Evolutionary conservation across 805 yeast genomes (phyloP), one percentile per base, ranked within the genome.

Genomic region (Phaffomyces thermotolerans): DNA sequence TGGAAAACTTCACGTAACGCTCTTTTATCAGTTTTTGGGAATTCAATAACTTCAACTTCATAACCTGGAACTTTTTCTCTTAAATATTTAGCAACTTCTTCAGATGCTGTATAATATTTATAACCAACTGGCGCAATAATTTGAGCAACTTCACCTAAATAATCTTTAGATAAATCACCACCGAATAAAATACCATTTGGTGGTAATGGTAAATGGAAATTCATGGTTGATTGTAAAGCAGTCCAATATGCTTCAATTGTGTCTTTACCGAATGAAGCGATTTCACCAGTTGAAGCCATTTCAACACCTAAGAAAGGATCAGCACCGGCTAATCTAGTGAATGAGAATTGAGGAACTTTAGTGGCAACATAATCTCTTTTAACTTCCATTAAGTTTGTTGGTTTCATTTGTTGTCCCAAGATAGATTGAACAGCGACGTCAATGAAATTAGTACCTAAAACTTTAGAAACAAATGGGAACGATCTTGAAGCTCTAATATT

Each of bases 241-340:
- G 97, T 84, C 98, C 98, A 93, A 76, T 93, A 93, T 31, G 98
- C 96, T 68, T 93, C 98, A 44, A 75, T 57, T 50, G 84, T 65
- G 65, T 87, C 83, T 49, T 72, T 72, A 56, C 99, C 99, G 63
- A 93, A 93, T 63, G 96, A 86, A 27, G 99, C 99, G 63, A 93
- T 85, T 71, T 93, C 99, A 67, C 99, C 99, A 41, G 99, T 93
- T 12, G 98, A 90, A 7, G 98, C 83, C 99, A 93, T 93, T 72
- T 93, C 99, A 53, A 93, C 99, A 52, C 99, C 99, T 62, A 93
- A 75, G 76, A 86, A 90, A 51, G 99, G 99, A 67, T 93, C 99
- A 40, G 99, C 99, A 53, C 99, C 99, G 17, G 98, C 97, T 59
- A 93, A 75, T 72, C 99, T 82, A 34, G 98, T 90, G 73, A 93